Evolutionary conservation across 345 rosid species (phyloP).

Genomic region (Bruguiera parviflora): DNA sequence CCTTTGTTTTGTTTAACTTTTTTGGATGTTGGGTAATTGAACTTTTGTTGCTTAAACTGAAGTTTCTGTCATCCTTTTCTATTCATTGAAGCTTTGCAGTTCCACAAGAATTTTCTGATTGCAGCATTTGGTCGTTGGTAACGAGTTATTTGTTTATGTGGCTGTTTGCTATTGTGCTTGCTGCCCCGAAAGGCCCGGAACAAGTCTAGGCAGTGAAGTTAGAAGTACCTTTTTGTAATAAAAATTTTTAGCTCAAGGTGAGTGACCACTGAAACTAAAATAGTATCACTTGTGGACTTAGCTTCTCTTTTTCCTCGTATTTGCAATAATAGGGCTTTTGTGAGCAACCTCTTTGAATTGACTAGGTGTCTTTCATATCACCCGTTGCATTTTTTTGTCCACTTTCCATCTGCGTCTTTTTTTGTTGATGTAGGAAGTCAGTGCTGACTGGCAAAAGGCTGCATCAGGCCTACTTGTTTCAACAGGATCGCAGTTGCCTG

Average conservation of each 20-base stretch:
- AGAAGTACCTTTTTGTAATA: neutral
- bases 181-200: neutral
- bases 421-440: constrained; percentile 51
- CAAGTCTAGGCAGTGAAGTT: neutral
- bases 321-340: neutral
- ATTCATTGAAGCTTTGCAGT: constrained; percentile 74
- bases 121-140: too few species aligned
- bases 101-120: constrained; percentile 17
- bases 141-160: neutral
- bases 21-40: constrained; percentile 6
- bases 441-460: constrained; percentile 91
- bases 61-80: constrained; percentile 16
- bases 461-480: constrained; percentile 82
- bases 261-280: neutral
- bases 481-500: constrained; percentile 84
- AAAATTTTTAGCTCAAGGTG: neutral
- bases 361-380: neutral
- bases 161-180: neutral
- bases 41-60: constrained; percentile 30
- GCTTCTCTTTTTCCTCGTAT: neutral
- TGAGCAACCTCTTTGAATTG: neutral
- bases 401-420: neutral
- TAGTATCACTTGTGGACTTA: neutral
- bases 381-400: neutral
- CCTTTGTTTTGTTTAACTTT: constrained; percentile 13